Conservation (phyloP, 1,284 basidiomycete genomes). For the Moesziomyces parantarcticus region DNA sequence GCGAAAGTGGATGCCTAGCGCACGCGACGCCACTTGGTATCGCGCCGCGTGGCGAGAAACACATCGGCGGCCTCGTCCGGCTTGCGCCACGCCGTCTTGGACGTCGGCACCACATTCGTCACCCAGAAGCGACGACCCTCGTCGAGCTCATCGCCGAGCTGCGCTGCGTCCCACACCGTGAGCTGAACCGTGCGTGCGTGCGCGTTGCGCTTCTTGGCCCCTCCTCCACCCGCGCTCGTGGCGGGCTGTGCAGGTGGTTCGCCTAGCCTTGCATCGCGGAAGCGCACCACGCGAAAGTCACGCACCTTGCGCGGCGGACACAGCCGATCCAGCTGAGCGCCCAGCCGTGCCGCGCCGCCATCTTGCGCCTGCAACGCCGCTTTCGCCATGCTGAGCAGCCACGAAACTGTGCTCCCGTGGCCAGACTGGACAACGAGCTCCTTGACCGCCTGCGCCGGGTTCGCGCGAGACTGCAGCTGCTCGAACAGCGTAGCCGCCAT, state of each 20-base stretch:
- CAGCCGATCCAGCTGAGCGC: constrained; percentile 70
- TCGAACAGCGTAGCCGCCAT: constrained; percentile 18
- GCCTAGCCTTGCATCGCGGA: constrained; percentile 74
- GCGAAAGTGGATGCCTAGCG: too few relatives aligned
- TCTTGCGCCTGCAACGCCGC: constrained; percentile 13
- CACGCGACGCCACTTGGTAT: constrained; percentile 73
- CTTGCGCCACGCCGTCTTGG: constrained; percentile 76
- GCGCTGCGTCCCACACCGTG: constrained; percentile 47
- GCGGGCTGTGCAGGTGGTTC: constrained; percentile 9
- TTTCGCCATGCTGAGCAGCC: constrained; percentile 22
- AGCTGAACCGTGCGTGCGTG: constrained; percentile 53
- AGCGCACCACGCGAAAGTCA: constrained; percentile 81
- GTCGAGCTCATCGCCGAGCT: constrained; percentile 29
- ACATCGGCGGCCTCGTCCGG: constrained; percentile 73
- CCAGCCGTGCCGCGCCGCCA: constrained; percentile 5
- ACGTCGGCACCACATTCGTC: constrained; percentile 75
- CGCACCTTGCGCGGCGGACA: constrained; percentile 84
- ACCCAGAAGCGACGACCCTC: constrained; percentile 69
- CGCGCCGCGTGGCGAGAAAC: constrained; percentile 75
- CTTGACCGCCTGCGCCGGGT: constrained; percentile 24
- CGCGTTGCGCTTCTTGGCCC: constrained; percentile 22
- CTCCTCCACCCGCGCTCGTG: background rate
- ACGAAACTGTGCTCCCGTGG: constrained; percentile 9
- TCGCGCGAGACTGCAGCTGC: constrained; percentile 10
- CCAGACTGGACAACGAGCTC: constrained; percentile 21